These are phyloP conservation scores for Luffa acutangula DNA, from an alignment of 306 rosid genomes.

Conservation along the genomic window DNA sequence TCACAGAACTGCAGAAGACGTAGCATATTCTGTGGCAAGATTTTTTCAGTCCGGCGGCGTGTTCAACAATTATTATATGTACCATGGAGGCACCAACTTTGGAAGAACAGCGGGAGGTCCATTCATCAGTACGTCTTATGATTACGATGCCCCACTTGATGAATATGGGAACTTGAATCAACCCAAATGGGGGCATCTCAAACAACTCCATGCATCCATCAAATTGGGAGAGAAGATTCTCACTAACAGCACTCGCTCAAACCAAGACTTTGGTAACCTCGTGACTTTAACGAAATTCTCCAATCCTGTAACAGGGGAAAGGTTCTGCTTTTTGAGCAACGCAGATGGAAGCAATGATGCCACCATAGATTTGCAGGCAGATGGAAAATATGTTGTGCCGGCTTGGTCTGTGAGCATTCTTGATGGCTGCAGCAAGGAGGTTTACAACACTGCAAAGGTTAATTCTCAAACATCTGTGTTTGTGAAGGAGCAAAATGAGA, in stretches of 20 bases:
- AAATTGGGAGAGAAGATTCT: constrained; percentile 36
- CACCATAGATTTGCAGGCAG: constrained; percentile 25
- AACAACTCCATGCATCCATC: constrained; percentile 30
- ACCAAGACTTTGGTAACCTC: constrained; percentile 21
- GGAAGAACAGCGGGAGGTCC: constrained; percentile 44
- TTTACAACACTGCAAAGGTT: constrained; percentile 45
- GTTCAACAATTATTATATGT: constrained; percentile 43
- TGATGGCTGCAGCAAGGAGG: constrained; percentile 31
- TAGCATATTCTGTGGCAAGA: constrained; percentile 41
- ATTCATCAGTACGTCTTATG: constrained; percentile 36
- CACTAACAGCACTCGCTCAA: constrained; percentile 18
- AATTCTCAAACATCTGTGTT: constrained; percentile 39
- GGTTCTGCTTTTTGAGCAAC: constrained; percentile 36
- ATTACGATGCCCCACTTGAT: constrained; percentile 48
- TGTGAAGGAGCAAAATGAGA: constrained; percentile 16
- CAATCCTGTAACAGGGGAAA: constrained; percentile 14
- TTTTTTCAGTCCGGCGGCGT: constrained; percentile 43
- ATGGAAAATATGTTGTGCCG: background rate
- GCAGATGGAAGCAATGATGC: constrained; percentile 26
- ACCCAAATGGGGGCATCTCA: constrained; percentile 24
- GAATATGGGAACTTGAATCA: constrained; percentile 28
- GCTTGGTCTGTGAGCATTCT: constrained; percentile 24
- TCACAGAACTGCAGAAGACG: constrained; percentile 39
- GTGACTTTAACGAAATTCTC: constrained; percentile 11
- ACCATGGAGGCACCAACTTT: constrained; percentile 51